Evolutionary conservation across 2,329 filamentous ascomycete species (phyloP).

Genomic region (Chaetomiaceae sp.): DNA sequence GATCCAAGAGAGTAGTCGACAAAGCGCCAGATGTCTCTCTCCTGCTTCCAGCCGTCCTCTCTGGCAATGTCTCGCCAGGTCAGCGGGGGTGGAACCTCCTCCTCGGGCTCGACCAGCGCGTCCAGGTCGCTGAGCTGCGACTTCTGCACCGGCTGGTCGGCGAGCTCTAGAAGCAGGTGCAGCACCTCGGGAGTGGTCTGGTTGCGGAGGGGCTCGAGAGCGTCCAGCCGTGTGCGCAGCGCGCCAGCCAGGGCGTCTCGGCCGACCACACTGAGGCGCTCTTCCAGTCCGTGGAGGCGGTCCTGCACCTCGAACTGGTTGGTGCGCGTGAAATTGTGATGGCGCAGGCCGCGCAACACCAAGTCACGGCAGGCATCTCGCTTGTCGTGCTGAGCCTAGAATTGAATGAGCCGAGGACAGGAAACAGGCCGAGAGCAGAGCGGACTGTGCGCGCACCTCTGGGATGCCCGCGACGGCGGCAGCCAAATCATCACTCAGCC

Average conservation of each 20-base stretch:
- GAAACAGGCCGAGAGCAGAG: background rate
- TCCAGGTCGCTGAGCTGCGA: conserved; percentile 60
- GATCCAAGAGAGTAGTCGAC: conserved; percentile 64
- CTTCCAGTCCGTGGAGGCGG: conserved; percentile 65
- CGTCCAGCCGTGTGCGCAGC: conserved; percentile 39
- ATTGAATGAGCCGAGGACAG: conserved; percentile 11
- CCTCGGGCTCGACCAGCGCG: conserved; percentile 40
- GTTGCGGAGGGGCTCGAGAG: conserved; percentile 31
- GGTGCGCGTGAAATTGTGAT: conserved; percentile 55
- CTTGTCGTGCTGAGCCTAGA: conserved; percentile 27
- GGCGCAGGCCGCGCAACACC: conserved; percentile 45
- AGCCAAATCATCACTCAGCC: conserved; percentile 66
- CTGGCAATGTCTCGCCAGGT: conserved; percentile 75
- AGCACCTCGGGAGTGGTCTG: conserved; percentile 76
- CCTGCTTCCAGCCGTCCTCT: conserved; percentile 65
- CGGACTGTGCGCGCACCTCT: conserved; percentile 38
- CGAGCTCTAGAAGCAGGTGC: conserved; percentile 71
- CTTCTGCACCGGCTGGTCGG: conserved; percentile 70
- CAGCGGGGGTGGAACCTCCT: conserved; percentile 43
- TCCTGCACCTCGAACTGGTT: conserved; percentile 69
- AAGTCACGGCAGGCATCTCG: conserved; percentile 44
- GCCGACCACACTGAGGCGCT: conserved; percentile 77
- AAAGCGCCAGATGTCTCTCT: conserved; percentile 64
- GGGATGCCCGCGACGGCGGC: conserved; percentile 51
- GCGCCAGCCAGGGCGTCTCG: conserved; percentile 73